phyloP scores from a whole-genome alignment of 2,329 filamentous ascomycete genomes.

The Curvularia eragrostidis region DNA sequence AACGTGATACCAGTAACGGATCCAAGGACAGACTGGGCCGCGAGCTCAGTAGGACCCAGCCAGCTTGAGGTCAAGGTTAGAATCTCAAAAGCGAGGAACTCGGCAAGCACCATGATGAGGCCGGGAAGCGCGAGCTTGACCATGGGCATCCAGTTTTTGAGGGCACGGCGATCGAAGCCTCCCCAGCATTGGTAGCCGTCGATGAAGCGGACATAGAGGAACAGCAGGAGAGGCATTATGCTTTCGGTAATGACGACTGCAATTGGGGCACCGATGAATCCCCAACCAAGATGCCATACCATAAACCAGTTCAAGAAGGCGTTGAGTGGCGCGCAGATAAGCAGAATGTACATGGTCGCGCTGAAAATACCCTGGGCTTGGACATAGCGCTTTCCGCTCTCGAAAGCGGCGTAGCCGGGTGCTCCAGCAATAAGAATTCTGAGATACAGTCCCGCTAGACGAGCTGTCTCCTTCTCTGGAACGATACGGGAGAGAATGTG shows the following conservation, averaged over 20 bases:
- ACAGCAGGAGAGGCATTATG: slow-evolving; percentile 73
- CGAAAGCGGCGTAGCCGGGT: slow-evolving; percentile 78
- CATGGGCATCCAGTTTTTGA: slow-evolving; percentile 83
- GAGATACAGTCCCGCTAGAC: slow-evolving; percentile 75
- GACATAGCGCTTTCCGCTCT: slow-evolving; percentile 82
- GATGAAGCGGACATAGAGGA: slow-evolving; percentile 75
- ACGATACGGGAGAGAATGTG: slow-evolving; percentile 69
- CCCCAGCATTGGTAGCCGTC: slow-evolving; percentile 80
- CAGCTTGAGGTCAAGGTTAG: slow-evolving; percentile 82
- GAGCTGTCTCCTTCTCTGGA: slow-evolving; percentile 73
- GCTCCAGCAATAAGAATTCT: slow-evolving; percentile 73
- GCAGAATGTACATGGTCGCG: slow-evolving; percentile 80
- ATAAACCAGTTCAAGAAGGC: slow-evolving; percentile 81
- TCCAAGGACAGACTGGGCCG: slow-evolving; percentile 84
- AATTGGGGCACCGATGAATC: slow-evolving; percentile 79
- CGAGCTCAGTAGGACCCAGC: slow-evolving; percentile 79
- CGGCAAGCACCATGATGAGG: slow-evolving; percentile 91
- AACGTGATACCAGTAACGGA: slow-evolving; percentile 82
- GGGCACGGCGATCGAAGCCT: slow-evolving; percentile 72
- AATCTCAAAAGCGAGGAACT: slow-evolving; percentile 92
- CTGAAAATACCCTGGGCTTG: slow-evolving; percentile 89
- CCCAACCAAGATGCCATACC: slow-evolving; percentile 66
- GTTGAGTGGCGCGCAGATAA: slow-evolving; percentile 83
- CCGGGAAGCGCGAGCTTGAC: slow-evolving; percentile 86
- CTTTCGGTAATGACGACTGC: slow-evolving; percentile 78